Percentiles rank a stretch among this genome's conserved stretches.
Conservation (phyloP, 148 eudicot genomes). For the Pouteria glomerata region DNA sequence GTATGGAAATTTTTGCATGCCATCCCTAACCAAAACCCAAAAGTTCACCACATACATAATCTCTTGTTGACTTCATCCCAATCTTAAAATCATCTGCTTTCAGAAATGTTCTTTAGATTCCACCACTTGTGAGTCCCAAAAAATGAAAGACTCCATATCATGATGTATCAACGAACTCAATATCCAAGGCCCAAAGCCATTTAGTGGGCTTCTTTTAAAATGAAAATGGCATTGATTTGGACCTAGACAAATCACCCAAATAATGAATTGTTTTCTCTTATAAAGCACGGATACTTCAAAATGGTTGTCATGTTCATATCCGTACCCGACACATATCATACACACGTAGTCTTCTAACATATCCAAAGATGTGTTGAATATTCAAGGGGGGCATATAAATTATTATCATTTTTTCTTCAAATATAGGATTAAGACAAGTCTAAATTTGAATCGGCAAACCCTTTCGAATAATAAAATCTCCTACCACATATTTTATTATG, state of each 20-base stretch:
- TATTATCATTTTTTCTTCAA: too few relatives aligned
- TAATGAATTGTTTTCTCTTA: background rate
- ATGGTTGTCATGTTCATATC: too few relatives aligned
- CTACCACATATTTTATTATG: too few relatives aligned
- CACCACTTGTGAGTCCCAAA: background rate
- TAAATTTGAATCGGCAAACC: too few relatives aligned
- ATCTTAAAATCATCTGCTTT: constrained; percentile 4
- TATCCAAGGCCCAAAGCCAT: background rate
- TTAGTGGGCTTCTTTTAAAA: background rate
- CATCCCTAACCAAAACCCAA: background rate
- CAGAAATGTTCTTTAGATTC: background rate
- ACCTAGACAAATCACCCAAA: background rate
- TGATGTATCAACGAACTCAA: background rate
- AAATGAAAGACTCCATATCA: background rate
- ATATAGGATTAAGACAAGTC: too few relatives aligned
- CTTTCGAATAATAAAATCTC: too few relatives aligned
- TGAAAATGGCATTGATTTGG: background rate
- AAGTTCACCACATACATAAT: background rate
- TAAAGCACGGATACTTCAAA: too few relatives aligned
- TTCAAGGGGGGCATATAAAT: too few relatives aligned
- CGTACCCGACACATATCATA: too few relatives aligned
- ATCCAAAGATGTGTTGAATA: too few relatives aligned
- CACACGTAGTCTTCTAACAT: too few relatives aligned
- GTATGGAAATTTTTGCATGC: too few relatives aligned
- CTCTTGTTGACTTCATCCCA: background rate